phyloP scores from a whole-genome alignment of 192 early-diverging fungal species.

The Podila epigama region DNA sequence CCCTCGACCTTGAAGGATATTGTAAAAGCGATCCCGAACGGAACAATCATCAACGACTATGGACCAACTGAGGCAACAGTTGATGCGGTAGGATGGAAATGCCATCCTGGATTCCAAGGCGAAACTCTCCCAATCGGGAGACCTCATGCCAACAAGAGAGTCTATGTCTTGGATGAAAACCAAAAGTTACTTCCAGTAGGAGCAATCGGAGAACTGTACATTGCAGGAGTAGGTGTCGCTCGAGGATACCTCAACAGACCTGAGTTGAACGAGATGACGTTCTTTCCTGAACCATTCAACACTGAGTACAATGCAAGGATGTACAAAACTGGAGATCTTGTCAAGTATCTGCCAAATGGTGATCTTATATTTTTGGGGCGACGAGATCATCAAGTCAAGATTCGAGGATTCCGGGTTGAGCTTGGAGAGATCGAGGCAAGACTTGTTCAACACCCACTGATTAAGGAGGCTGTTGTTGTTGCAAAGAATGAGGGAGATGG shows the following conservation, averaged over 20 bases:
- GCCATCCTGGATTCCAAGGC: conserved; percentile 10
- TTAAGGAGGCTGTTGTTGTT: conserved; percentile 28
- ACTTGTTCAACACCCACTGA: conserved; percentile 12
- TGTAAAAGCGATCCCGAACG: neutral
- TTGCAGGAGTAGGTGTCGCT: conserved; percentile 47
- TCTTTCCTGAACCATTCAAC: conserved; percentile 49
- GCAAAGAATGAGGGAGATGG: conserved; percentile 52
- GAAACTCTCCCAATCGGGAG: conserved; percentile 26
- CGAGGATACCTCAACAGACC: conserved; percentile 46
- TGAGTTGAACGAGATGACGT: conserved; percentile 35
- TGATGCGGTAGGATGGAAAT: neutral
- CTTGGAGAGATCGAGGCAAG: conserved; percentile 34
- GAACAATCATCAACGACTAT: conserved; percentile 22
- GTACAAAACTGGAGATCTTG: conserved; percentile 48
- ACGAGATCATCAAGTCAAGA: conserved; percentile 55
- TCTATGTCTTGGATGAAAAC: conserved; percentile 40
- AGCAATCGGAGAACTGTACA: conserved; percentile 46
- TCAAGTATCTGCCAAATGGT: conserved; percentile 28
- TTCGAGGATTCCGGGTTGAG: conserved; percentile 47
- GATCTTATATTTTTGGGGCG: conserved; percentile 41
- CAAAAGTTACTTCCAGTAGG: conserved; percentile 37
- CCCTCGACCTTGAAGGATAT: no score
- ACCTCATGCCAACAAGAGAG: conserved; percentile 8
- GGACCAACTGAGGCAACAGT: conserved; percentile 32
- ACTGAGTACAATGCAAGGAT: conserved; percentile 14